Conservation (phyloP, 306 rosid genomes). For the Calophaca sinica region DNA sequence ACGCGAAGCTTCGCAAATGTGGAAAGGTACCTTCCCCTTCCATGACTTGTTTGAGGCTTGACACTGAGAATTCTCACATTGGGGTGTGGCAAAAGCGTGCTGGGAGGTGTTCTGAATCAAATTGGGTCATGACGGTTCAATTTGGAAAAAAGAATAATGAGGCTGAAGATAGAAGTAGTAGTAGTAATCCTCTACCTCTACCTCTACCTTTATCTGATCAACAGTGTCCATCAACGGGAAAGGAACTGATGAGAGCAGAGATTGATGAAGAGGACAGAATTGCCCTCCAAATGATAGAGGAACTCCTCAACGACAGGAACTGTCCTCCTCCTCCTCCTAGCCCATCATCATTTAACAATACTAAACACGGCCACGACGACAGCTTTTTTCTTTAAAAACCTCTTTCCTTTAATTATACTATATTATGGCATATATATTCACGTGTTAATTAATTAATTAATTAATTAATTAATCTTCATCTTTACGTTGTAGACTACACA, state of each 20-base stretch:
- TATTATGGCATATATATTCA: slow-evolving; percentile 30
- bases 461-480: not conserved
- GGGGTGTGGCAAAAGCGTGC: slow-evolving; percentile 95
- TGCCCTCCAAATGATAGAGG: slow-evolving; percentile 95
- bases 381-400: slow-evolving; percentile 43
- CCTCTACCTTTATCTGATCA: not conserved
- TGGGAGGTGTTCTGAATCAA: slow-evolving; percentile 70
- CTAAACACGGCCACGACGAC: slow-evolving; percentile 35
- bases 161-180: slow-evolving; percentile 1
- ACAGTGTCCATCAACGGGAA: slow-evolving; percentile 11
- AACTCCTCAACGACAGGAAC: slow-evolving; percentile 73
- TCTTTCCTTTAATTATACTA: not conserved
- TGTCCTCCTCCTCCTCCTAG: slow-evolving; percentile 58
- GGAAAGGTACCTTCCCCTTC: slow-evolving; percentile 76
- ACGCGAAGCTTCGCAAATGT: slow-evolving; percentile 81
- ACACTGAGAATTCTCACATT: slow-evolving; percentile 80
- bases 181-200: not conserved
- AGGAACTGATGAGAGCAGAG: slow-evolving; percentile 36
- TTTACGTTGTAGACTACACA: not conserved
- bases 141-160: slow-evolving; percentile 51
- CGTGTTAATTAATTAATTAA: not conserved
- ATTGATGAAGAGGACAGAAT: slow-evolving; percentile 72
- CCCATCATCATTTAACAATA: slow-evolving; percentile 47
- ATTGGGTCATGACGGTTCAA: slow-evolving; percentile 81
- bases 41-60: slow-evolving; percentile 92